phyloP scores from a whole-genome alignment of 2,329 filamentous ascomycete genomes.

The Phialophora macrospora region DNA sequence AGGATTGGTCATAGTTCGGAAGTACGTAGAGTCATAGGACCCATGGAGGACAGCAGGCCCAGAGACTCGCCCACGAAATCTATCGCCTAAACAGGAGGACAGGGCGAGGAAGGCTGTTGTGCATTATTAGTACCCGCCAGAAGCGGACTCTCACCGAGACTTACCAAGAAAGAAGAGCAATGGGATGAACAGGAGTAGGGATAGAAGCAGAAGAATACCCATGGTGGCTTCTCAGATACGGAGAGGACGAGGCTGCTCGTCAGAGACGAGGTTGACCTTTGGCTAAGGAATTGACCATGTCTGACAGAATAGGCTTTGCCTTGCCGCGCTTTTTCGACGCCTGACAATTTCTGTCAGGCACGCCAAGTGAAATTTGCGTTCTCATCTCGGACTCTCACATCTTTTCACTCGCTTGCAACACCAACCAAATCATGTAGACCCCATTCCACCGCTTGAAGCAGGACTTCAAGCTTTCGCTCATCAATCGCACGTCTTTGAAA shows the following conservation, averaged over 20 bases:
- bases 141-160: background rate
- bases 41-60: conserved; percentile 52
- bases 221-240: conserved; percentile 11
- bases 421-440: conserved; percentile 26
- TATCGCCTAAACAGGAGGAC: conserved; percentile 61
- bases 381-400: background rate
- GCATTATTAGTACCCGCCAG: conserved; percentile 1
- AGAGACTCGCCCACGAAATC: conserved; percentile 55
- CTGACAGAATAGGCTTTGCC: conserved; percentile 7
- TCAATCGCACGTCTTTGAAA: background rate
- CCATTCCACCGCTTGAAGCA: conserved; percentile 25
- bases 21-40: conserved; percentile 62
- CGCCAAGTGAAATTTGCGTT: conserved; percentile 10
- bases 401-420: conserved; percentile 6
- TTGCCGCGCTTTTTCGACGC: background rate
- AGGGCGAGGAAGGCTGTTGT: conserved; percentile 56
- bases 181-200: conserved; percentile 33
- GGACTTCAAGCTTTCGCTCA: conserved; percentile 27
- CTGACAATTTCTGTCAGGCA: conserved; percentile 9
- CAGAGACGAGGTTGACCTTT: conserved; percentile 4
- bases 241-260: background rate
- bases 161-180: conserved; percentile 34
- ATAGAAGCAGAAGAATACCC: conserved; percentile 30
- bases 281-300: background rate
- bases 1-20: conserved; percentile 60